These are phyloP conservation scores for Hondaea fermentalgiana DNA, from an alignment of 108 stramenopile species.

Conservation along the genomic window DNA sequence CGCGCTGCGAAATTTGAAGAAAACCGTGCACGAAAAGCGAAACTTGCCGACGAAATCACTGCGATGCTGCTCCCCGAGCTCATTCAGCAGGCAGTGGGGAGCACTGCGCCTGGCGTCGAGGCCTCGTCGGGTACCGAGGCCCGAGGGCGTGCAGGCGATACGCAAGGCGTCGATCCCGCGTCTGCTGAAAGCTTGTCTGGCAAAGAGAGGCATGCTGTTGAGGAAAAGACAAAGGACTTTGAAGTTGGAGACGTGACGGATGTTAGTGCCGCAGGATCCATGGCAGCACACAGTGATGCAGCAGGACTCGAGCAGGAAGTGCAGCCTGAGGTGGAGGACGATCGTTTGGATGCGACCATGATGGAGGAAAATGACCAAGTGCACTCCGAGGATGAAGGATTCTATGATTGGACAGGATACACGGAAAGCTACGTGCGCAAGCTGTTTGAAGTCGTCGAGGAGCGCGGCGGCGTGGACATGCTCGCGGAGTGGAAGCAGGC, in stretches of 20 bases:
- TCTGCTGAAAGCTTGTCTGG: too few species aligned
- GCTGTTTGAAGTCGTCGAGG: neutral
- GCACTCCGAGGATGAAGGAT: neutral
- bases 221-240: too few species aligned
- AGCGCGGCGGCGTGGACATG: neutral
- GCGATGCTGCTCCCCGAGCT: slow-evolving; percentile 13
- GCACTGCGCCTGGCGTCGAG: neutral
- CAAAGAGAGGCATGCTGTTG: too few species aligned
- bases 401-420: neutral
- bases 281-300: too few species aligned
- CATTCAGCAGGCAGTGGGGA: neutral
- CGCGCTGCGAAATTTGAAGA: neutral
- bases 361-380: neutral
- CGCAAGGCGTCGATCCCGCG: too few species aligned
- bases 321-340: too few species aligned
- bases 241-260: too few species aligned
- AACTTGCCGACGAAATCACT: neutral
- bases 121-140: neutral
- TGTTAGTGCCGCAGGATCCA: too few species aligned
- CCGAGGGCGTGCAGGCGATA: too few species aligned
- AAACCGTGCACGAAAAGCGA: neutral
- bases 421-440: neutral
- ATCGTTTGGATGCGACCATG: neutral
- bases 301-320: too few species aligned
- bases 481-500: neutral